These are phyloP conservation scores for Botrytis galanthina DNA, from an alignment of 2,329 filamentous ascomycete genomes.

Conservation along the genomic window DNA sequence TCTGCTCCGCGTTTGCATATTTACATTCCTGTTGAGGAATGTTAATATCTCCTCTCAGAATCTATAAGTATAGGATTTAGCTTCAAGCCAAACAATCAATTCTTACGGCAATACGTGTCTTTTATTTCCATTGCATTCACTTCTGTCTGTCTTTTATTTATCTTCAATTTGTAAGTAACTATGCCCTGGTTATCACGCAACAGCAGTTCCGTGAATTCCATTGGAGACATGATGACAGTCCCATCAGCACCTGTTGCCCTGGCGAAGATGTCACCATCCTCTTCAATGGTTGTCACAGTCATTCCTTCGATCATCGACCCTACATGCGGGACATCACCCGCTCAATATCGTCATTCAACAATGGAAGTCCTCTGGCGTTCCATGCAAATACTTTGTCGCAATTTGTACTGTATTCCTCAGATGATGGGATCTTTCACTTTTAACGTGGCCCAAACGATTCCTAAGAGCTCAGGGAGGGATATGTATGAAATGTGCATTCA, in stretches of 20 bases:
- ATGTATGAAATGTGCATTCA: constrained; percentile 23
- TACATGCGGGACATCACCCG: constrained; percentile 24
- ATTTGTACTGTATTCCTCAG: constrained; percentile 20
- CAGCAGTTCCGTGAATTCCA: constrained; percentile 2
- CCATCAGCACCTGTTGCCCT: background rate
- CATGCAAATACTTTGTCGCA: constrained; percentile 21
- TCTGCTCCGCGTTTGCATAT: constrained; percentile 3
- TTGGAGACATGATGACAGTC: constrained; percentile 10
- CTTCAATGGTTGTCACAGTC: constrained; percentile 20
- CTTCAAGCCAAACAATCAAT: background rate
- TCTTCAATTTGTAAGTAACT: background rate
- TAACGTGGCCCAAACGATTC: background rate
- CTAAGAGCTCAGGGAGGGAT: constrained; percentile 6
- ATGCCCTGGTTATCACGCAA: constrained; percentile 23
- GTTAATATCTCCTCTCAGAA: background rate
- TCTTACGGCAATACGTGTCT: background rate
- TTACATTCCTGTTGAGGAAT: constrained; percentile 22
- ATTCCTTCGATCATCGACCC: constrained; percentile 27
- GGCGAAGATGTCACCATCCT: background rate
- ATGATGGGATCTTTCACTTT: constrained; percentile 19
- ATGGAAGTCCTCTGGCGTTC: constrained; percentile 9
- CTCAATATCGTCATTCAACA: constrained; percentile 18
- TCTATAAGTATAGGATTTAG: constrained; percentile 16
- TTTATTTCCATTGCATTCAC: background rate
- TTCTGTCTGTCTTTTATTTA: background rate